phyloP scores from a whole-genome alignment of 148 eudicot species.

The Rhododendron ferrugineum region DNA sequence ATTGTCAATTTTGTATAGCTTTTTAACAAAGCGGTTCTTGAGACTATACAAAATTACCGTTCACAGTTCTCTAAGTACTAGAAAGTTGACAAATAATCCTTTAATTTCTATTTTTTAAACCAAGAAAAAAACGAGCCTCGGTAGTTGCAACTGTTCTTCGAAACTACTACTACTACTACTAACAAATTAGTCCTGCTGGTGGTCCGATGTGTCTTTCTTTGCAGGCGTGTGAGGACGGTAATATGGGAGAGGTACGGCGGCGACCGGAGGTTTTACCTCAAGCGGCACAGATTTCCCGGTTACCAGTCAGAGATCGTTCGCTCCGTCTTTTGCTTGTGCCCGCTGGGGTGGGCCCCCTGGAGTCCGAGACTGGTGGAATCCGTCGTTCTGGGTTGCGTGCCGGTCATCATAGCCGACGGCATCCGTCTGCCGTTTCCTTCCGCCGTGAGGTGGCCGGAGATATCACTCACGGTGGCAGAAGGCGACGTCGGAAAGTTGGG shows the following conservation, averaged over 20 bases:
- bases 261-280: conserved; percentile 55
- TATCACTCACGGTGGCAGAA: conserved; percentile 64
- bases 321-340: conserved; percentile 68
- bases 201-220: neutral
- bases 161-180: too few species aligned
- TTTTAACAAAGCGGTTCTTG: too few species aligned
- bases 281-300: conserved; percentile 56
- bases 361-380: conserved; percentile 85
- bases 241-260: conserved; percentile 52
- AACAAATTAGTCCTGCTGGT: neutral
- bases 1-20: too few species aligned
- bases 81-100: neutral
- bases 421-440: conserved; percentile 59
- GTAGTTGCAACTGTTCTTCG: neutral
- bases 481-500: conserved; percentile 50
- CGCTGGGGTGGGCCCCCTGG: conserved; percentile 98
- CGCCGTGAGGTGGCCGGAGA: conserved; percentile 61
- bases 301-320: conserved; percentile 73
- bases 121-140: neutral
- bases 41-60: too few species aligned
- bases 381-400: conserved; percentile 73
- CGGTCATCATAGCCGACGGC: conserved; percentile 84
- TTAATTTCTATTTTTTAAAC: too few species aligned
- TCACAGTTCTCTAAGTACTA: neutral
- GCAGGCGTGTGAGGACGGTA: conserved; percentile 65